phyloP scores from a whole-genome alignment of 2,329 filamentous ascomycete species.

The Cercospora sp. region DNA sequence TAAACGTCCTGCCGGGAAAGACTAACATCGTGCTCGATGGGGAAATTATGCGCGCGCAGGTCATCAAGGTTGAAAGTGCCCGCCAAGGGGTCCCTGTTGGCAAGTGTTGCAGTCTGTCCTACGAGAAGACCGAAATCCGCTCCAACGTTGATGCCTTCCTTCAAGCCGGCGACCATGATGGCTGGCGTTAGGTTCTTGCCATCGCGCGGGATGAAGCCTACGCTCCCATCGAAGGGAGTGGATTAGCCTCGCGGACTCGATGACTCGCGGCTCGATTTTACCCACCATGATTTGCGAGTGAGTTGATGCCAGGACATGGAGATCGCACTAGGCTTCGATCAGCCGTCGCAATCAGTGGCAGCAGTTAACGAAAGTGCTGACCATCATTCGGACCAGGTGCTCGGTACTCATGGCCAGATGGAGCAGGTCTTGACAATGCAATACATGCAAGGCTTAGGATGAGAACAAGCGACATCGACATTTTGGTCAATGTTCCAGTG shows the following conservation, averaged over 20 bases:
- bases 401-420: neutral
- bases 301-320: neutral
- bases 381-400: neutral
- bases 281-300: neutral
- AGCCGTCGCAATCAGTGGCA: neutral
- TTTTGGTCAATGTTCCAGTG: neutral
- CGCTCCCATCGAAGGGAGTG: neutral
- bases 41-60: constrained; percentile 25
- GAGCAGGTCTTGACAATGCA: neutral
- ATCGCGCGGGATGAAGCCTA: neutral
- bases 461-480: neutral
- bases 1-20: constrained; percentile 37
- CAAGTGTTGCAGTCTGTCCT: constrained; percentile 27
- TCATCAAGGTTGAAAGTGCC: constrained; percentile 7
- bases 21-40: constrained; percentile 41
- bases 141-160: neutral
- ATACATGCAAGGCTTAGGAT: neutral
- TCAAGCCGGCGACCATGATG: neutral
- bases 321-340: neutral
- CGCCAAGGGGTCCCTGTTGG: constrained; percentile 16
- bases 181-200: neutral
- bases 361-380: neutral
- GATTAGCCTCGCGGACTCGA: neutral
- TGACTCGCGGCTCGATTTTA: neutral
- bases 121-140: constrained; percentile 30